Evolutionary conservation across 1,284 basidiomycete genomes (phyloP), one percentile per base, ranked within the genome.

Genomic region (Trichosporon sp.): DNA sequence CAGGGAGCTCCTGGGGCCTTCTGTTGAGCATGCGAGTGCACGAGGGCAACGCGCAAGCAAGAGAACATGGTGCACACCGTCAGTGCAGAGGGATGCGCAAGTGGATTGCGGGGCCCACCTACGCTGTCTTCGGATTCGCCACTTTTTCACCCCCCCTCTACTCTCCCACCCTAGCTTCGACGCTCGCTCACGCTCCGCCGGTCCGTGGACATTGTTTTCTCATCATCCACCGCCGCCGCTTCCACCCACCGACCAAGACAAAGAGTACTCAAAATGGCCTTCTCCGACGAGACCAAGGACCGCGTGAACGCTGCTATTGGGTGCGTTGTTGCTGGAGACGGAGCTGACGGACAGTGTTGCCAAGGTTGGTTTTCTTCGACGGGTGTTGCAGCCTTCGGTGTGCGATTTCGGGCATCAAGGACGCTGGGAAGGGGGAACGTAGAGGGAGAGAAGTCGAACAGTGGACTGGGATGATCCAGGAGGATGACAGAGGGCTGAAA

Each of bases 251-350:
- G 21, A 13, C 13, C 32, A n/a, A 31, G 34, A 62, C n/a, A 31
- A 15, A 63, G 42, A 21, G 12, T 13, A 64, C 15, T 29, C 32
- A 77, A 42, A 58, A 83, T 83, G 82, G 77, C 82, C 8, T 79
- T 83, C 73, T 82, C 81, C 65, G 82, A 83, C 78, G 82, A 83
- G 75, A 83, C 82, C 64, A 83, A 83, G 72, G 82, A 83, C 77
- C 72, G 79, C 68, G 78, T 82, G 70, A 83, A 83, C 75, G 76
- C 80, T 58, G 80, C 79, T 68, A 72, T 83, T 64, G 81, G 81
- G 80, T 82, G 66, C 67, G 78, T 76, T 27, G 8, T 23, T 44
- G 29, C 12, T 47, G 11, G 13, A 18, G 3, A 21, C n/a, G 29
- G 18, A 12, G 60, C 65, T 60, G 29, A 65, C 60, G 31, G 18